Percentiles rank a stretch among this genome's conserved stretches.
Evolutionary conservation across 352 stramenopile species (phyloP).

Genomic region (Phytopythium aichiense): DNA sequence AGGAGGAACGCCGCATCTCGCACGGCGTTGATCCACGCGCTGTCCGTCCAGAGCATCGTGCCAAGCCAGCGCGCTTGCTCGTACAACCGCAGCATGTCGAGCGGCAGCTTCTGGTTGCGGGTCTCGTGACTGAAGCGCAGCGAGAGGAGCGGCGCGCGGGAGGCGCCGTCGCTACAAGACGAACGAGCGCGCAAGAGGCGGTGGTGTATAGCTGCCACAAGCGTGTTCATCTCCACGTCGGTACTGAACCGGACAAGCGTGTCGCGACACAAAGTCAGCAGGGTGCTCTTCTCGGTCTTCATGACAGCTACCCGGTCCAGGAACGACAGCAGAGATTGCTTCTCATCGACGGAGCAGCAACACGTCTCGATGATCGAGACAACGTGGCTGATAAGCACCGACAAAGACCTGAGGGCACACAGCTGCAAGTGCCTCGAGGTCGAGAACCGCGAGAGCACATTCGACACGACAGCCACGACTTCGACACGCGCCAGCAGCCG

Average conservation of each 20-base stretch:
- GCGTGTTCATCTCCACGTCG: constrained; percentile 19
- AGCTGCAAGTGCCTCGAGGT: constrained; percentile 17
- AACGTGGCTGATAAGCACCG: constrained; percentile 15
- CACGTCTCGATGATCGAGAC: neutral
- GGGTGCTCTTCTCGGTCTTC: constrained; percentile 10
- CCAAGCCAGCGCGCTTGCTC: constrained; percentile 4
- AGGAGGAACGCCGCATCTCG: constrained; percentile 22
- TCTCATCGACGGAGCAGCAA: neutral
- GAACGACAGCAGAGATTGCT: neutral
- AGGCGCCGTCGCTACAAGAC: neutral
- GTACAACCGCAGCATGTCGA: constrained; percentile 20
- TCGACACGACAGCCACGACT: constrained; percentile 11
- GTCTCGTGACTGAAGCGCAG: constrained; percentile 27
- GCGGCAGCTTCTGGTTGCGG: constrained; percentile 18
- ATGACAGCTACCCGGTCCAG: neutral
- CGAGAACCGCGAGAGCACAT: constrained; percentile 17
- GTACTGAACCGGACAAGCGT: constrained; percentile 11
- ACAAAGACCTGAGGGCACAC: constrained; percentile 12
- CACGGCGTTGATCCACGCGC: neutral
- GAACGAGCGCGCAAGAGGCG: constrained; percentile 15
- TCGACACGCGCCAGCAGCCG: constrained; percentile 11
- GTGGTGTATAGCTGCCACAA: constrained; percentile 18
- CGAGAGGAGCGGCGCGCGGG: neutral
- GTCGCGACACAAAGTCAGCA: constrained; percentile 19
- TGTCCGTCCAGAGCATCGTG: neutral